Conservation (phyloP, 805 yeast species). For the Kodamaea kaohsiungensis region DNA sequence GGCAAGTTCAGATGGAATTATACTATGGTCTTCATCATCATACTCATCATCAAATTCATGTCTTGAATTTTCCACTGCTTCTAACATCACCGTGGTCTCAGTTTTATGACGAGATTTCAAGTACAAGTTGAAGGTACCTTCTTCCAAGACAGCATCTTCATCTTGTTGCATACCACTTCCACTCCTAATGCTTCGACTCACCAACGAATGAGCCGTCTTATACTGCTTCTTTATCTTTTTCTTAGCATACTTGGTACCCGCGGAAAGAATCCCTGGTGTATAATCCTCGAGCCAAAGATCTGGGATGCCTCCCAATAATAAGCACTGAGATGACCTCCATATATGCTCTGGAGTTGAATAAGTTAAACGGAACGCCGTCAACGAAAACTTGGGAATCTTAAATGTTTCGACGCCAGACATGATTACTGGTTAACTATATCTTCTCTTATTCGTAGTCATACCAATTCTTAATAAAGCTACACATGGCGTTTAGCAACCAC, state of each 20-base stretch:
- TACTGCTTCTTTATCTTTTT: slow-evolving; percentile 11
- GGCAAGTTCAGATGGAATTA: not conserved
- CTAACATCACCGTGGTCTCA: slow-evolving; percentile 1
- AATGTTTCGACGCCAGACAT: slow-evolving; percentile 6
- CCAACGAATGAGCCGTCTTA: slow-evolving; percentile 5
- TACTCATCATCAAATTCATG: not conserved
- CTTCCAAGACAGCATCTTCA: slow-evolving; percentile 6
- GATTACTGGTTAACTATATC: not conserved
- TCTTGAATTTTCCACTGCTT: not conserved
- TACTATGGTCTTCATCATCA: not conserved
- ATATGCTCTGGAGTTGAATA: slow-evolving; percentile 53
- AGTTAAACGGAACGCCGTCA: slow-evolving; percentile 59
- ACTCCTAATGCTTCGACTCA: slow-evolving; percentile 10
- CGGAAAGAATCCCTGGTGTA: slow-evolving; percentile 22
- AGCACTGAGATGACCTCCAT: slow-evolving; percentile 46
- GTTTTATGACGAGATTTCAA: not conserved
- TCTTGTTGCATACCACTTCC: slow-evolving; percentile 6
- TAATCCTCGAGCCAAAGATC: slow-evolving; percentile 51
- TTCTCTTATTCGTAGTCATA: not conserved
- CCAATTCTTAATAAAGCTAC: not conserved
- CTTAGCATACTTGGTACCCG: slow-evolving; percentile 13
- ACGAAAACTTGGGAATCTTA: slow-evolving; percentile 52
- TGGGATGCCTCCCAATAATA: slow-evolving; percentile 62
- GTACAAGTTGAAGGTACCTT: slow-evolving; percentile 11
- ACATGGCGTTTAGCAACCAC: slow-evolving; percentile 5